Evolutionary conservation across 495 filamentous ascomycete species (phyloP).

Genomic region (Amorphotheca resinae): DNA sequence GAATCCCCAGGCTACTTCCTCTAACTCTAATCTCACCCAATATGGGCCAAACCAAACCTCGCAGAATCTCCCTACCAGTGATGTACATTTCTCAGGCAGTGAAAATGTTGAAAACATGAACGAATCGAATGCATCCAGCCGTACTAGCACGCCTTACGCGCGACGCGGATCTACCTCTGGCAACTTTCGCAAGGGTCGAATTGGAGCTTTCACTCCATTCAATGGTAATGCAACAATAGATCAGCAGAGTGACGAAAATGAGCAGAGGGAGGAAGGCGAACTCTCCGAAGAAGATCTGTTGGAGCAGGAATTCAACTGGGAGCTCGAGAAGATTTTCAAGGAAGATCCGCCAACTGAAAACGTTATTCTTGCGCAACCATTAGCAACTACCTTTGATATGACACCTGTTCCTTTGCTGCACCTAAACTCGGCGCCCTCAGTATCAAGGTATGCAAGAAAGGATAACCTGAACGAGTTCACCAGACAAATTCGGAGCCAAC

Average conservation of each 20-base stretch:
- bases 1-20: constrained; percentile 5
- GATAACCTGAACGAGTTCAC: constrained; percentile 32
- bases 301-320: constrained; percentile 26
- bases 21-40: neutral
- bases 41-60: neutral
- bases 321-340: constrained; percentile 28
- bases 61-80: neutral
- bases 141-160: constrained; percentile 4
- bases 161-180: neutral
- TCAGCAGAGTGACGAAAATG: neutral
- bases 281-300: neutral
- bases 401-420: constrained; percentile 17
- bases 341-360: constrained; percentile 13
- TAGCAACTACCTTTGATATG: constrained; percentile 22
- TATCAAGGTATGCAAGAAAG: constrained; percentile 37
- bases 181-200: neutral
- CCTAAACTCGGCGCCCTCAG: constrained; percentile 6
- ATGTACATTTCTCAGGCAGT: neutral
- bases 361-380: constrained; percentile 28
- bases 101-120: neutral
- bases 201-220: neutral
- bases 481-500: constrained; percentile 28
- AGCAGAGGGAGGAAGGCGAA: neutral
- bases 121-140: neutral
- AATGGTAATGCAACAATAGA: neutral